phyloP scores from a whole-genome alignment of 2,329 filamentous ascomycete genomes.

The Cladosporium austrohemisphaericum region DNA sequence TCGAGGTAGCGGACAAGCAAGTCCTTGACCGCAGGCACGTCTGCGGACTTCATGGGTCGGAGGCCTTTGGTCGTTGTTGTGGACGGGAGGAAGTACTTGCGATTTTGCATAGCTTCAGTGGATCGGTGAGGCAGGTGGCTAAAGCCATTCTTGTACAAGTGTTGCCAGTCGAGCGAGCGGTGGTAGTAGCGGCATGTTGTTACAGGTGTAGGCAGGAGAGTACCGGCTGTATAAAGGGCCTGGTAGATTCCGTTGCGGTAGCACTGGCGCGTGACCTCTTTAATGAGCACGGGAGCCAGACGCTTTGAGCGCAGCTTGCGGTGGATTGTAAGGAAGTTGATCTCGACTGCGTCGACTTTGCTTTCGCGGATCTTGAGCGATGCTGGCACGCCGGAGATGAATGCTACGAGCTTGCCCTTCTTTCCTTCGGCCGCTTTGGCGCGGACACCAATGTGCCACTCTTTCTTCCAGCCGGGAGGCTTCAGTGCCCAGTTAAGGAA shows the following conservation, averaged over 20 bases:
- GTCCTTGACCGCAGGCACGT: conserved; percentile 70
- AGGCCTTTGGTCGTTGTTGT: conserved; percentile 69
- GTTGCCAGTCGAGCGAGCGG: conserved; percentile 89
- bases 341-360: conserved; percentile 75
- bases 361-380: conserved; percentile 75
- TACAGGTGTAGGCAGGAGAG: conserved; percentile 85
- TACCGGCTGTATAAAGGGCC: conserved; percentile 91
- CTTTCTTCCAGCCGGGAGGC: conserved; percentile 86
- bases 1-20: conserved; percentile 73
- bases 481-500: conserved; percentile 94
- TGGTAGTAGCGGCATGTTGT: conserved; percentile 95
- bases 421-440: conserved; percentile 54
- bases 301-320: conserved; percentile 95
- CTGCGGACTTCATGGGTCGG: conserved; percentile 73
- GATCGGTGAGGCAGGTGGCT: conserved; percentile 79
- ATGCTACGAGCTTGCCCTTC: conserved; percentile 85
- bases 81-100: conserved; percentile 79
- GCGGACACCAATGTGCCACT: conserved; percentile 94
- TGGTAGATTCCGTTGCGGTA: conserved; percentile 86
- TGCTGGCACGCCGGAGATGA: conserved; percentile 90
- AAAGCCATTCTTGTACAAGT: conserved; percentile 92
- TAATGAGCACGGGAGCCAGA: conserved; percentile 89
- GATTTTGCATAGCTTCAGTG: conserved; percentile 79
- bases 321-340: conserved; percentile 98
- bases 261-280: conserved; percentile 91